These are phyloP conservation scores for Daldinia bambusicola DNA, from an alignment of 495 filamentous ascomycete genomes.

Conservation along the genomic window DNA sequence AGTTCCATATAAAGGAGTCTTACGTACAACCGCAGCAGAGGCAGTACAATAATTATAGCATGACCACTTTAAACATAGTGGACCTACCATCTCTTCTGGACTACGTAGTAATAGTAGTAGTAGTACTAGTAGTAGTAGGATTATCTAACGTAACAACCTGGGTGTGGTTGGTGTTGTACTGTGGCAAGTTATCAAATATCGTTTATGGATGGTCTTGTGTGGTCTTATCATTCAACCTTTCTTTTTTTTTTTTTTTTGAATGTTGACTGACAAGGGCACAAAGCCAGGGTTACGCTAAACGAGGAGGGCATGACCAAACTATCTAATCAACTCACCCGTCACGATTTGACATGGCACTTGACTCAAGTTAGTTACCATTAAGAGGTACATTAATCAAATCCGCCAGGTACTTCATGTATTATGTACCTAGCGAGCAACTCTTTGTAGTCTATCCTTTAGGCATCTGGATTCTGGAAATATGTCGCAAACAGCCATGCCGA, in stretches of 20 bases:
- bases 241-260: not conserved
- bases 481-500: not conserved
- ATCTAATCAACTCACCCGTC: conserved; percentile 28
- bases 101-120: not conserved
- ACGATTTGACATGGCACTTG: conserved; percentile 23
- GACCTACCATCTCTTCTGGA: conserved; percentile 1
- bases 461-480: too few relatives aligned
- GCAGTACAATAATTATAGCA: not conserved
- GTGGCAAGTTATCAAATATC: conserved; percentile 27
- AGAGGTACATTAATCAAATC: too few relatives aligned
- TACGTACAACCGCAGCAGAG: not conserved
- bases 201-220: conserved; percentile 24
- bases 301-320: conserved; percentile 5
- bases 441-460: too few relatives aligned
- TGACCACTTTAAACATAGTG: not conserved
- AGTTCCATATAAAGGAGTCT: conserved; percentile 4
- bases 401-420: too few relatives aligned
- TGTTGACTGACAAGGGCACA: not conserved
- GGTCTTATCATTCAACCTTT: conserved; percentile 28
- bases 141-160: conserved; percentile 25
- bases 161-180: conserved; percentile 38
- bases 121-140: not conserved
- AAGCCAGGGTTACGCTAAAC: conserved; percentile 22
- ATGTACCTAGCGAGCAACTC: too few relatives aligned
- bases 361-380: not conserved